Evolutionary conservation across 805 yeast genomes (phyloP).

Genomic region (Candida vaughaniae): DNA sequence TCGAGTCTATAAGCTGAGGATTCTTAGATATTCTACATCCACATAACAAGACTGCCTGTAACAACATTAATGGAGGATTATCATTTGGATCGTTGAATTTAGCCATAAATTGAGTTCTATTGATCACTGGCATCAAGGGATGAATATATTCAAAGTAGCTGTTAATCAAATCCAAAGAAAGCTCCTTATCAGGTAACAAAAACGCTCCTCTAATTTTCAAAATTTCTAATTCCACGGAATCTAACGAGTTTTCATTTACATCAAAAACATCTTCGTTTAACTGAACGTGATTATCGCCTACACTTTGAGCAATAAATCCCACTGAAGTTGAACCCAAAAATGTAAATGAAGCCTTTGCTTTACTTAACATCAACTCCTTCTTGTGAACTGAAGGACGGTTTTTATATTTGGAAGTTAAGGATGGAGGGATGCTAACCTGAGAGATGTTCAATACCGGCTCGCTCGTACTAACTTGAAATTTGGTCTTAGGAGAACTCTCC

Average conservation of each 20-base stretch:
- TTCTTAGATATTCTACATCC: slow-evolving; percentile 63
- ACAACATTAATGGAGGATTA: slow-evolving; percentile 62
- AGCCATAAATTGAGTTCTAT: slow-evolving; percentile 59
- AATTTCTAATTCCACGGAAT: slow-evolving; percentile 63
- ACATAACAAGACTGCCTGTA: slow-evolving; percentile 66
- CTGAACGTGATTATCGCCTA: slow-evolving; percentile 48
- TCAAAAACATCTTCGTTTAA: slow-evolving; percentile 43
- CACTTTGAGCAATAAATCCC: slow-evolving; percentile 45
- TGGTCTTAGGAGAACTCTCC: slow-evolving; percentile 7
- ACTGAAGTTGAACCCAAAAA: slow-evolving; percentile 57
- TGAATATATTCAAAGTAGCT: slow-evolving; percentile 64
- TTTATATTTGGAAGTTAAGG: slow-evolving; percentile 41
- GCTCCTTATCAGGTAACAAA: slow-evolving; percentile 57
- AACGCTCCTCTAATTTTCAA: slow-evolving; percentile 69
- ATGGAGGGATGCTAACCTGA: slow-evolving; percentile 42
- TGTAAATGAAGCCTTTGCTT: slow-evolving; percentile 35
- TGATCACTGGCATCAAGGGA: slow-evolving; percentile 67
- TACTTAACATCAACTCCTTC: slow-evolving; percentile 26
- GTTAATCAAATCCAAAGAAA: slow-evolving; percentile 60
- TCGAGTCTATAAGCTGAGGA: slow-evolving; percentile 49
- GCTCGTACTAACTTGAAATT: slow-evolving; percentile 14
- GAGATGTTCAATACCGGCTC: slow-evolving; percentile 44
- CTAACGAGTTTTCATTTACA: slow-evolving; percentile 33
- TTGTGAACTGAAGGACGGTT: slow-evolving; percentile 39
- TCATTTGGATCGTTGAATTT: slow-evolving; percentile 53